These are phyloP conservation scores for Aspergillus puulaauensis DNA, from an alignment of 2,329 filamentous ascomycete genomes.

Conservation along the genomic window DNA sequence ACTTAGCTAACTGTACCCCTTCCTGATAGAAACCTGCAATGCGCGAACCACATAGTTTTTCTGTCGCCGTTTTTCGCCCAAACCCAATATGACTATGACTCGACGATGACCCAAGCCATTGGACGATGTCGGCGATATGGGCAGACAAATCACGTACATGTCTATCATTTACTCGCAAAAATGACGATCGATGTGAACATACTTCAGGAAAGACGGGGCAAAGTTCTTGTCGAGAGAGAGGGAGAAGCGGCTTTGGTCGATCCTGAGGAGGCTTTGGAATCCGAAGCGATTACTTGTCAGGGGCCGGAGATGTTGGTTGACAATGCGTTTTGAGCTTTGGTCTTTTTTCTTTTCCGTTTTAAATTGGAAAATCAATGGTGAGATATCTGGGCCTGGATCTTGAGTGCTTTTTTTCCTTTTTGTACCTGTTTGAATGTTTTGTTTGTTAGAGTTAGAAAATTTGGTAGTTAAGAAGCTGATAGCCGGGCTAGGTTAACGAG, in stretches of 20 bases:
- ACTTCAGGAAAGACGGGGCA: slow-evolving; percentile 36
- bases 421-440: slow-evolving; percentile 9
- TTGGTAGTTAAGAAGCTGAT: neutral
- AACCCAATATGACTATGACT: slow-evolving; percentile 55
- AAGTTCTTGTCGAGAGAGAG: slow-evolving; percentile 28
- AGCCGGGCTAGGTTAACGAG: neutral
- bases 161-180: slow-evolving; percentile 52
- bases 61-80: slow-evolving; percentile 54
- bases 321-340: slow-evolving; percentile 22
- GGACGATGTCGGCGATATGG: slow-evolving; percentile 60
- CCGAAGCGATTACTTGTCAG: slow-evolving; percentile 24
- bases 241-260: slow-evolving; percentile 21
- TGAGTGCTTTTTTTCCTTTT: neutral
- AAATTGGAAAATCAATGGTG: neutral
- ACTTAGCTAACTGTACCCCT: neutral
- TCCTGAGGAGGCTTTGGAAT: slow-evolving; percentile 19
- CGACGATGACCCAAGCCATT: slow-evolving; percentile 63
- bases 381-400: neutral
- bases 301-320: slow-evolving; percentile 28
- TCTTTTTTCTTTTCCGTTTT: neutral
- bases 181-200: slow-evolving; percentile 49
- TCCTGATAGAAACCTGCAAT: slow-evolving; percentile 57
- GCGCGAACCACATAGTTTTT: slow-evolving; percentile 66
- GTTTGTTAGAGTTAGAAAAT: slow-evolving; percentile 1
- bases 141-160: slow-evolving; percentile 57